Evolutionary conservation across 345 rosid species (phyloP).

Genomic region (Angophora floribunda): DNA sequence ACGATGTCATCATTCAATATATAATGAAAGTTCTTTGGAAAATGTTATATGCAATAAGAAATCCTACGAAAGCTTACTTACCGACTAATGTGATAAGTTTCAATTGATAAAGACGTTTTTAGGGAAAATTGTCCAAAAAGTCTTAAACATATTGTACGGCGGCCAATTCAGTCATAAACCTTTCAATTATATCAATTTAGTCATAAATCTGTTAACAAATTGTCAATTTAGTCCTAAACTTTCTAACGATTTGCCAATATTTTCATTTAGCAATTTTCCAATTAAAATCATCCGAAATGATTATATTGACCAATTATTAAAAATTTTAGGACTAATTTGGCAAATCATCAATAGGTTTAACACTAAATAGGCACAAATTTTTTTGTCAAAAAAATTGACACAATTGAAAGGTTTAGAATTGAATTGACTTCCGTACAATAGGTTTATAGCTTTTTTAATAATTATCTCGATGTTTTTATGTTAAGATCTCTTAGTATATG

Average conservation of each 20-base stretch:
- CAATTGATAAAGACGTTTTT: not conserved
- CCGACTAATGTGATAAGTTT: not conserved
- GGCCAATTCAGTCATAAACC: not conserved
- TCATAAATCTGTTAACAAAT: too few relatives aligned
- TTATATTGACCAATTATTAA: too few relatives aligned
- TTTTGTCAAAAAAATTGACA: accelerated
- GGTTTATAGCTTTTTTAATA: not conserved
- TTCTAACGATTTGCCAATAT: not conserved
- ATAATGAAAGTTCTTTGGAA: not conserved
- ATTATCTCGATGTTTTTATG: too few relatives aligned
- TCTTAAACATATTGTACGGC: not conserved
- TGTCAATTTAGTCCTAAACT: not conserved
- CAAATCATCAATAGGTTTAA: not conserved
- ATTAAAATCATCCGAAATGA: too few relatives aligned
- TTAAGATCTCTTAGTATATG: not conserved
- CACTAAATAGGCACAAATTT: too few relatives aligned
- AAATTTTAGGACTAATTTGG: too few relatives aligned
- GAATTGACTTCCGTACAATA: not conserved
- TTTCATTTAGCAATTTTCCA: too few relatives aligned
- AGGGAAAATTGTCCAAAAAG: not conserved
- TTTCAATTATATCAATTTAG: too few relatives aligned
- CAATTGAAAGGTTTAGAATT: too few relatives aligned
- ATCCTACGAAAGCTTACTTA: not conserved
- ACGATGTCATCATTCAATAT: not conserved
- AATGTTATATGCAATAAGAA: not conserved